A percentile compares a stretch with the other conserved stretches of the same genome.
phyloP scores from a whole-genome alignment of 495 filamentous ascomycete genomes.

The Bombardia bombarda region DNA sequence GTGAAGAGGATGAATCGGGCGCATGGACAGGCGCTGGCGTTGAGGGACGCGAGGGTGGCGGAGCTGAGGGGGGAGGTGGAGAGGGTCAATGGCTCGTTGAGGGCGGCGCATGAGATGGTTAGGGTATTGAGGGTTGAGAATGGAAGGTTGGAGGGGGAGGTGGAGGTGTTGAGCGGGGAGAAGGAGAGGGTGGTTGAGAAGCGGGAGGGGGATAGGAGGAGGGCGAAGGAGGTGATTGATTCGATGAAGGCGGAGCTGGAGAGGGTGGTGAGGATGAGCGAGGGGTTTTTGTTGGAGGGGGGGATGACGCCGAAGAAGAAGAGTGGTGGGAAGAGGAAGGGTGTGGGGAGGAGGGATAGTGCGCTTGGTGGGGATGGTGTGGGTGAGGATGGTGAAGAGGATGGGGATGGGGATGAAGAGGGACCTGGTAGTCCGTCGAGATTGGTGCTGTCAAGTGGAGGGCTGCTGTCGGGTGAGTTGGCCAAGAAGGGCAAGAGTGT shows the following conservation, averaged over 20 bases:
- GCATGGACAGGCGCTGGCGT: slow-evolving; percentile 31
- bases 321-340: too few species aligned
- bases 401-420: not conserved
- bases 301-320: slow-evolving; percentile 13
- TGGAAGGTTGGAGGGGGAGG: slow-evolving; percentile 14
- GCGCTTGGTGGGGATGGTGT: slow-evolving; percentile 2
- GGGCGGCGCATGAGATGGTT: slow-evolving; percentile 29
- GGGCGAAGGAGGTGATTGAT: slow-evolving; percentile 46
- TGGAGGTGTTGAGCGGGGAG: slow-evolving; percentile 25
- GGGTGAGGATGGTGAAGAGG: not conserved
- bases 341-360: slow-evolving; percentile 10
- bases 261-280: slow-evolving; percentile 26
- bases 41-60: slow-evolving; percentile 32
- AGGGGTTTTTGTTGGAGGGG: slow-evolving; percentile 28
- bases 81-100: slow-evolving; percentile 24
- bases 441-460: not conserved
- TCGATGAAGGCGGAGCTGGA: slow-evolving; percentile 38
- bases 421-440: not conserved
- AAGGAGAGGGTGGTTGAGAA: slow-evolving; percentile 18
- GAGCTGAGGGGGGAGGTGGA: slow-evolving; percentile 34
- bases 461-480: slow-evolving; percentile 24
- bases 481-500: slow-evolving; percentile 20
- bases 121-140: slow-evolving; percentile 31
- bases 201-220: slow-evolving; percentile 38
- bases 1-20: slow-evolving; percentile 21